phyloP scores from a whole-genome alignment of 352 stramenopile genomes.

The Stramenopiles sp. region DNA sequence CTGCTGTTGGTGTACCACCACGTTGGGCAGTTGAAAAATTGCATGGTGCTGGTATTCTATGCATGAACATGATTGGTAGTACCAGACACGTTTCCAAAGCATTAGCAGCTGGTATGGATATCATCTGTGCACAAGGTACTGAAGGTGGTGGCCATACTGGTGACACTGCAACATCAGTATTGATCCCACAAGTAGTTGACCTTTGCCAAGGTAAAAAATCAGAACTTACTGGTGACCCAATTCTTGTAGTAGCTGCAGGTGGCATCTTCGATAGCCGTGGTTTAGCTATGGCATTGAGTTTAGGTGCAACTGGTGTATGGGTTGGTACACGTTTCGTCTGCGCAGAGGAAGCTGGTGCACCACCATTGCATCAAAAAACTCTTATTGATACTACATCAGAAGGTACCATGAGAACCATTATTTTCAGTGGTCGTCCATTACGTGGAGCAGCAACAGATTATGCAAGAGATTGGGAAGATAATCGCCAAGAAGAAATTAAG shows the following conservation, averaged over 20 bases:
- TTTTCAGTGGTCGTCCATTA: background rate
- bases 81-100: background rate
- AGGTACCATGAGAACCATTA: background rate
- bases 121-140: background rate
- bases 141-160: background rate
- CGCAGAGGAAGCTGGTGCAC: background rate
- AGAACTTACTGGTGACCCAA: background rate
- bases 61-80: background rate
- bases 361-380: background rate
- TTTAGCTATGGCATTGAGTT: background rate
- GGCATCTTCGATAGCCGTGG: background rate
- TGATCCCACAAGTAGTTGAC: background rate
- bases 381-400: background rate
- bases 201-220: background rate
- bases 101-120: background rate
- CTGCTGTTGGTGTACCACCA: background rate
- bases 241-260: background rate
- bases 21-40: background rate
- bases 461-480: background rate
- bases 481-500: background rate
- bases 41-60: background rate
- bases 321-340: background rate
- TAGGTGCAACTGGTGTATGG: background rate
- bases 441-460: background rate
- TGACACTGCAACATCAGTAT: background rate